Evolutionary conservation across 441 rosid species (phyloP), one percentile per base, ranked within the genome.

Genomic region (Adansonia rubrostipa): DNA sequence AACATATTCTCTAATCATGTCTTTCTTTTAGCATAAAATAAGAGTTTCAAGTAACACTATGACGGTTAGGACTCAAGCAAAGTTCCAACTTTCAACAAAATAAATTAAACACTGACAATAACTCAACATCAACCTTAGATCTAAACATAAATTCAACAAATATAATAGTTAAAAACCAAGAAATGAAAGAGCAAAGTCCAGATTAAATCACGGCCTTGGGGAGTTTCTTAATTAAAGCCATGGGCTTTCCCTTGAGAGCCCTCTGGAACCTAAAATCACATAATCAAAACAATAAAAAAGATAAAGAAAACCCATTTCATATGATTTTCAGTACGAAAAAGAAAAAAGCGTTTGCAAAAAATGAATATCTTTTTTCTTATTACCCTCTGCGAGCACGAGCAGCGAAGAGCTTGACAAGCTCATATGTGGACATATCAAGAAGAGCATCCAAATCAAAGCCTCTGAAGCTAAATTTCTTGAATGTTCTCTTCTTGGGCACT

Each of bases 361-460:
- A 64, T 19, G 40, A 65, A n/a, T 15, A 0, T 1, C 6, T n/a
- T 9, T 10, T 36, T 5, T 33, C 5, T 15, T 19, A 33, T 40
- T 42, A 91, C 93, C 98, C 92, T 91, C 97, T 86, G 79, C 97
- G 95, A 77, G 92, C 91, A 71, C 98, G 88, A 33, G 98, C 84
- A 28, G 69, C 73, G 82, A 92, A 92, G 84, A 94, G 96, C 90
- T 92, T 91, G 51, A 94, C 96, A 54, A 91, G 98, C 57, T 94
- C 97, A 77, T 94, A 97, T 4, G 94, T 86, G 61, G 92, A 88
- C 98, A 94, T 90, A 73, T 94, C 96, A 36, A 92, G 86, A 45
- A 90, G 93, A 71, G 97, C 97, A 81, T 94, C 98, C 83, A 92
- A 85, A 87, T 92, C 97, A 0, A 94, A 96, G 13, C 98, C 98